These are phyloP conservation scores for Leccinum longicurvipes DNA, from an alignment of 768 basidiomycete genomes.

Conservation along the genomic window DNA sequence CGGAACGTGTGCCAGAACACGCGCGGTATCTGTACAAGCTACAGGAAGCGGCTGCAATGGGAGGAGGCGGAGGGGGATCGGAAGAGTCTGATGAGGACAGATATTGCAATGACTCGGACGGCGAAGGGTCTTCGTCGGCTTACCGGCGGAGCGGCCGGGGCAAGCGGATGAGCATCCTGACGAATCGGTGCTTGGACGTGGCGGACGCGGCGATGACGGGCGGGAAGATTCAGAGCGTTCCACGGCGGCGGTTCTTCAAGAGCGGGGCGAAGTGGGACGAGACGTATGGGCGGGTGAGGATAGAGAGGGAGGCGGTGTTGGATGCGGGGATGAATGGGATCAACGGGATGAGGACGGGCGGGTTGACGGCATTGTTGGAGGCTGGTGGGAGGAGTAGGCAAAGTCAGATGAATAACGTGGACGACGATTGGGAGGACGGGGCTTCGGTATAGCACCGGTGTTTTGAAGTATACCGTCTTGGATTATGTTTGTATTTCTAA, in stretches of 20 bases:
- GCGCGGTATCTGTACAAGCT: constrained; percentile 61
- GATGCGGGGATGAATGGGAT: constrained; percentile 10
- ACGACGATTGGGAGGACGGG: constrained; percentile 33
- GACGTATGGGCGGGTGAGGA: constrained; percentile 19
- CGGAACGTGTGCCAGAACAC: constrained; percentile 49
- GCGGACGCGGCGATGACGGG: constrained; percentile 25
- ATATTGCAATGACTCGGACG: constrained; percentile 44
- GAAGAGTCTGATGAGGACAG: constrained; percentile 49
- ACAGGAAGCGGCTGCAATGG: constrained; percentile 48
- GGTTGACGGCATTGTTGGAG: constrained; percentile 26
- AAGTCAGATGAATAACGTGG: constrained; percentile 9
- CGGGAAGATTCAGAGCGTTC: constrained; percentile 5
- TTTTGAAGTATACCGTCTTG: constrained; percentile 1
- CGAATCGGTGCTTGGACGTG: constrained; percentile 54
- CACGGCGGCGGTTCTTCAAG: constrained; percentile 59
- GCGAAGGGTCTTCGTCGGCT: constrained; percentile 32
- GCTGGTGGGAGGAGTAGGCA: constrained; percentile 19
- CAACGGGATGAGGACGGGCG: constrained; percentile 9
- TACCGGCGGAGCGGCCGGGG: constrained; percentile 33
- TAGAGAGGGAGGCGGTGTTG: constrained; percentile 23
- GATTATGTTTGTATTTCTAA: constrained; percentile 14
- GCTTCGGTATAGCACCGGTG: constrained; percentile 16
- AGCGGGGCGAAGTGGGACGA: constrained; percentile 40
- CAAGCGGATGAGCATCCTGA: constrained; percentile 68
- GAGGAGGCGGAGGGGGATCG: constrained; percentile 25